A percentile compares a stretch with the other conserved stretches of the same genome.
phyloP scores from a whole-genome alignment of 805 yeast species.

The Nakazawaea anatomiae region DNA sequence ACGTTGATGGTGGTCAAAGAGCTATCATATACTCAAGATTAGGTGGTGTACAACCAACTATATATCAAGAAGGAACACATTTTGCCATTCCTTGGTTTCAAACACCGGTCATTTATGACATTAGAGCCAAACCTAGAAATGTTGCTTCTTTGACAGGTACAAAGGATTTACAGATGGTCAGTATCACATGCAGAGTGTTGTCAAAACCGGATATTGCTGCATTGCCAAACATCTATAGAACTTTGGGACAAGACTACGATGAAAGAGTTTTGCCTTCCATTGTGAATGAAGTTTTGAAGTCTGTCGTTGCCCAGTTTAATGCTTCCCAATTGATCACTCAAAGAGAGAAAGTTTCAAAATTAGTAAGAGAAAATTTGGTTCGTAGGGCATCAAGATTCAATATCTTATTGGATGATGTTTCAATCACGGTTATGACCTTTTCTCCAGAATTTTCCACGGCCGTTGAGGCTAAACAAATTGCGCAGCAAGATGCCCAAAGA shows the following conservation, averaged over 20 bases:
- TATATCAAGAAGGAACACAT: conserved; percentile 93
- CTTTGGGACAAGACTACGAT: conserved; percentile 91
- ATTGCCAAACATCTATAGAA: conserved; percentile 82
- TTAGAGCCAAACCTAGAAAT: conserved; percentile 94
- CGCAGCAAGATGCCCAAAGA: conserved; percentile 98
- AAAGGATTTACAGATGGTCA: conserved; percentile 97
- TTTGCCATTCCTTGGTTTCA: conserved; percentile 92
- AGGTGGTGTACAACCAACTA: conserved; percentile 75
- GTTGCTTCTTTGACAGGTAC: conserved; percentile 96
- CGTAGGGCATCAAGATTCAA: conserved; percentile 90
- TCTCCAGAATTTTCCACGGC: conserved; percentile 97
- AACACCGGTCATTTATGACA: conserved; percentile 87
- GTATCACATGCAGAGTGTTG: conserved; percentile 96
- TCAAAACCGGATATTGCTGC: conserved; percentile 79
- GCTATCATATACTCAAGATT: conserved; percentile 90
- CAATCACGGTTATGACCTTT: conserved; percentile 94
- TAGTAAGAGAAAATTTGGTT: conserved; percentile 85
- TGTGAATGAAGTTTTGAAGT: conserved; percentile 92
- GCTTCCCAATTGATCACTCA: conserved; percentile 98
- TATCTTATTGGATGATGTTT: conserved; percentile 87
- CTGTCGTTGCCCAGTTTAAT: conserved; percentile 97
- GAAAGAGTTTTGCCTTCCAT: conserved; percentile 97
- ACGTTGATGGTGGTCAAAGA: conserved; percentile 98
- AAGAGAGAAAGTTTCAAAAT: conserved; percentile 89
- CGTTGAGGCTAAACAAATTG: conserved; percentile 98